phyloP scores from a whole-genome alignment of 192 early-diverging fungal species.

The Thamnidium elegans region DNA sequence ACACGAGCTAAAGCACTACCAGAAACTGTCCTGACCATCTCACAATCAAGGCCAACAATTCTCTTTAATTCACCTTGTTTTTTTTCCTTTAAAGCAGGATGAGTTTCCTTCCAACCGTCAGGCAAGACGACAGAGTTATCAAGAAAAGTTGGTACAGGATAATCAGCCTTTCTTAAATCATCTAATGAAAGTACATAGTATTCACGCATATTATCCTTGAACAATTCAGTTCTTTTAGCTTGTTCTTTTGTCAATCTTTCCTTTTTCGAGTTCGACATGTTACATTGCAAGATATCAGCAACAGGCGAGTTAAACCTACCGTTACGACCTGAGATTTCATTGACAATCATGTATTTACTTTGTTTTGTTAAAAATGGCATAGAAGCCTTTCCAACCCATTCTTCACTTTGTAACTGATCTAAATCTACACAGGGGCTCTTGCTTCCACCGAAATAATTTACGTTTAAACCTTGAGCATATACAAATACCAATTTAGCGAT shows the following conservation, averaged over 20 bases:
- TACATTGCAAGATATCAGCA: slow-evolving; percentile 40
- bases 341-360: slow-evolving; percentile 36
- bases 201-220: slow-evolving; percentile 33
- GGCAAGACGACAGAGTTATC: slow-evolving; percentile 21
- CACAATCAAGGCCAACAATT: slow-evolving; percentile 59
- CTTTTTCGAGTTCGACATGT: slow-evolving; percentile 39
- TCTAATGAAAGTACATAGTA: slow-evolving; percentile 41
- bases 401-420: neutral
- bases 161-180: slow-evolving; percentile 40
- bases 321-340: slow-evolving; percentile 34
- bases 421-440: slow-evolving; percentile 26
- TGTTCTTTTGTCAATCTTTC: slow-evolving; percentile 31
- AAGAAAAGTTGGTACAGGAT: slow-evolving; percentile 41
- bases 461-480: slow-evolving; percentile 43
- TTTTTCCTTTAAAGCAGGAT: neutral
- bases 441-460: slow-evolving; percentile 37
- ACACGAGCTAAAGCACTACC: slow-evolving; percentile 53
- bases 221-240: slow-evolving; percentile 12
- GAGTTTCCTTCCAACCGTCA: slow-evolving; percentile 49
- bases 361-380: slow-evolving; percentile 24
- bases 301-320: slow-evolving; percentile 37
- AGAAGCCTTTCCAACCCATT: slow-evolving; percentile 15
- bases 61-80: slow-evolving; percentile 18
- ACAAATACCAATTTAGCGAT: slow-evolving; percentile 42
- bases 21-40: slow-evolving; percentile 45